Base-by-base conservation (phyloP, 176 grass and related monocot genomes). In the Panicum miliaceum region DNA sequence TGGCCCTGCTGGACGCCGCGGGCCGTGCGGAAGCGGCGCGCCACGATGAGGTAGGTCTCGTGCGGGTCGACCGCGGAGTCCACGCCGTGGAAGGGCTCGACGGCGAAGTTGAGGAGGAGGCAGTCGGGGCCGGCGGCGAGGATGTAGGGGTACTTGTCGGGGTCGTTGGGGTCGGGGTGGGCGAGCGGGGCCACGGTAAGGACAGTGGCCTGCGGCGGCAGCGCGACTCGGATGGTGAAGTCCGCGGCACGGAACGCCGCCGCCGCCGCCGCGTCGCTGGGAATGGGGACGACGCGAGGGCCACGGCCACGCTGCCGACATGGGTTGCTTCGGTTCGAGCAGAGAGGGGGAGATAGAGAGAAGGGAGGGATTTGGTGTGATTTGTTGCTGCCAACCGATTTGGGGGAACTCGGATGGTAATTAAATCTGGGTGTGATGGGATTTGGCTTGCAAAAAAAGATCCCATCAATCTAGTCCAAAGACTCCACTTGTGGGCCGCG, bases 91-190 rank as follows among this genome's bases (percentile, higher is more conserved):
- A 48, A 35, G 15, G 59, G 58, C 8, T 0, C 2, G 41, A 12
- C 41, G 42, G 41, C 38, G 59, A 79, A 64, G 76, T 64, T 16
- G 59, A 79, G 15, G 76, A 79, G 76, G 58, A 79, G 8, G 41
- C 59, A 29, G 58, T 7, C 25, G 9, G 25, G 1, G 59, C 16
- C 45, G 41, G 16, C 42, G 76, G 26, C 25, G 59, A 64, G 25
- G 41, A 79, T 11, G 58, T 79, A 79, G 41, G 76, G 76, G 26
- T 48, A 64, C 41, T 20, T 7, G 42, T 64, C 76, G 42, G 59
- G 59, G 8, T 8, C 0, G 41, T 7, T 32, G 59, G 76, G 76
- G 16, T 48, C 25, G 16, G 25, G 59, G 10, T 79, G 76, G 4
- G 16, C 26, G 76, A 11, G 1, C 2, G 25, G 42, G 40, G 7